A percentile compares a stretch with the other conserved stretches of the same genome.
Evolutionary conservation across 768 basidiomycete species (phyloP).

Genomic region (Gloeostereum incarnatum): DNA sequence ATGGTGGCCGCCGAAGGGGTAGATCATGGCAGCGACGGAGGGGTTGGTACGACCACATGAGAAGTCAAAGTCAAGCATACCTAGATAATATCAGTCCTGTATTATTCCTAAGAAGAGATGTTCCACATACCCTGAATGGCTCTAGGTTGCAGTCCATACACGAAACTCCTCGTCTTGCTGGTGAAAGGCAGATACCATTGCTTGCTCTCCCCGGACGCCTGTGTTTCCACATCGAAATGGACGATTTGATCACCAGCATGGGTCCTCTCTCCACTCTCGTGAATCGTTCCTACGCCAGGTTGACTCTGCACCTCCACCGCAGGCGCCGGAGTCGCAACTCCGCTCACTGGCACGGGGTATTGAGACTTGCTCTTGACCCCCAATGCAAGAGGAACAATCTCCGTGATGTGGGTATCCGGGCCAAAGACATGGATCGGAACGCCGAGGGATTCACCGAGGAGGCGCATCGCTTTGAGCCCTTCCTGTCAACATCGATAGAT

Average conservation of each 20-base stretch:
- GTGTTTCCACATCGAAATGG: slow-evolving; percentile 69
- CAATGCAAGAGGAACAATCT: slow-evolving; percentile 97
- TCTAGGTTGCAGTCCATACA: slow-evolving; percentile 97
- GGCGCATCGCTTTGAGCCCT: slow-evolving; percentile 94
- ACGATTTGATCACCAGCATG: slow-evolving; percentile 88
- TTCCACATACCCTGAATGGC: slow-evolving; percentile 85
- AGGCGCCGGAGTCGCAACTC: slow-evolving; percentile 36
- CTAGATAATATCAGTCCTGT: background rate
- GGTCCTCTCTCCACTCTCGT: slow-evolving; percentile 69
- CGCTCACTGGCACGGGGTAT: slow-evolving; percentile 32
- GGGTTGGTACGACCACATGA: slow-evolving; percentile 89
- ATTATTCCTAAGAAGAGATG: background rate
- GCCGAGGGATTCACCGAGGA: slow-evolving; percentile 93
- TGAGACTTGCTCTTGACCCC: slow-evolving; percentile 57
- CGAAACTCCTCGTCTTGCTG: slow-evolving; percentile 88
- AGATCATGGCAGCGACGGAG: slow-evolving; percentile 98
- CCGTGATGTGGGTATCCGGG: slow-evolving; percentile 97
- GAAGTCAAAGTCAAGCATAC: slow-evolving; percentile 95
- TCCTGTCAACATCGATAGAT: no score
- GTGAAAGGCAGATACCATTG: slow-evolving; percentile 92
- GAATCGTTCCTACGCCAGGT: slow-evolving; percentile 55
- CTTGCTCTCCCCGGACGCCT: slow-evolving; percentile 31
- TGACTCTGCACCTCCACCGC: slow-evolving; percentile 22
- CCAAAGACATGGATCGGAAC: slow-evolving; percentile 97
- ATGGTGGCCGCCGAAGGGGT: slow-evolving; percentile 99